These are phyloP conservation scores for Lentinula detonsa DNA, from an alignment of 768 basidiomycete genomes.

Conservation along the genomic window DNA sequence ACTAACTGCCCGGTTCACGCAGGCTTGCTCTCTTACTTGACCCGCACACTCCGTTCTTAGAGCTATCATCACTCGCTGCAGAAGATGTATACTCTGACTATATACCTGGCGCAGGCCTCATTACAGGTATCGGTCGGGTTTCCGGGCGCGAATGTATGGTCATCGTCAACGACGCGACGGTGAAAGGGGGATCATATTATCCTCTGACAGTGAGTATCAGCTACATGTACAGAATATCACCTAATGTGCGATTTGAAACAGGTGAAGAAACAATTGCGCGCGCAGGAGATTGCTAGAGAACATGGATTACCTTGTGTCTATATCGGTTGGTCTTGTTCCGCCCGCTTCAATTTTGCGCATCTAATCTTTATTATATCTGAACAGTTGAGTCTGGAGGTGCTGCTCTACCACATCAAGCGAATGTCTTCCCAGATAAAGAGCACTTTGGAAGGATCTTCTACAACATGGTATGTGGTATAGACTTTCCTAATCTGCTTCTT, in stretches of 20 bases:
- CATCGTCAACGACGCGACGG: slow-evolving; percentile 92
- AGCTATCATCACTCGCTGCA: slow-evolving; percentile 81
- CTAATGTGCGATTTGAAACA: slow-evolving; percentile 15
- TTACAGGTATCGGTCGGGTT: slow-evolving; percentile 80
- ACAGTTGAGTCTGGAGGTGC: slow-evolving; percentile 93
- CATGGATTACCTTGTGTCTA: slow-evolving; percentile 89
- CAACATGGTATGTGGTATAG: slow-evolving; percentile 65
- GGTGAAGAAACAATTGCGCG: slow-evolving; percentile 94
- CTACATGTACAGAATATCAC: background rate
- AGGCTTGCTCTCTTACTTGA: slow-evolving; percentile 77
- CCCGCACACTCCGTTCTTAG: slow-evolving; percentile 83
- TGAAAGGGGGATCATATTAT: slow-evolving; percentile 91
- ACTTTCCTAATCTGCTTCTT: background rate
- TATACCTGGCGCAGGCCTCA: slow-evolving; percentile 86
- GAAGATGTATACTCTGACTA: slow-evolving; percentile 78
- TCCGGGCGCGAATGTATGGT: slow-evolving; percentile 81
- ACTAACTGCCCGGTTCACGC: background rate
- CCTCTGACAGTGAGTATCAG: slow-evolving; percentile 60
- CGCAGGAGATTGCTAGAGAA: slow-evolving; percentile 92
- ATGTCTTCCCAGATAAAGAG: slow-evolving; percentile 92
- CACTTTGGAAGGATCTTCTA: slow-evolving; percentile 97
- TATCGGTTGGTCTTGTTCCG: slow-evolving; percentile 51
- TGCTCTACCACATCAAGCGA: slow-evolving; percentile 87
- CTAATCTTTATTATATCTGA: slow-evolving; percentile 5
- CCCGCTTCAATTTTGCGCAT: slow-evolving; percentile 1